These are phyloP conservation scores for Tylopilus orsonianus DNA, from an alignment of 1,284 basidiomycete genomes.

Conservation along the genomic window DNA sequence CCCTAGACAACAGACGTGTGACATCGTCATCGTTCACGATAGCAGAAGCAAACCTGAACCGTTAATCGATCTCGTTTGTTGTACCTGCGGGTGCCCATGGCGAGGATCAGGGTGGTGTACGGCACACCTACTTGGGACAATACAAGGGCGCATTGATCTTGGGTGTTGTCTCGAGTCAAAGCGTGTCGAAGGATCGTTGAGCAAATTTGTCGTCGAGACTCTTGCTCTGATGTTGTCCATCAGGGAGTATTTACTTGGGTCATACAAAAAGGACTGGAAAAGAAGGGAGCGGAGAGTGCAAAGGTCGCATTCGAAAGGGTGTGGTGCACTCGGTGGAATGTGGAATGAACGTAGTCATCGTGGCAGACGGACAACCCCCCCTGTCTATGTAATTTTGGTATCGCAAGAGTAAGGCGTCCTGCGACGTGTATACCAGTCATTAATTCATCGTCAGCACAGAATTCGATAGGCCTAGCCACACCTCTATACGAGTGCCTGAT, in stretches of 20 bases:
- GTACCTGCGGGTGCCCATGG: no score
- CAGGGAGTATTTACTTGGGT: neutral
- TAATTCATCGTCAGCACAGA: neutral
- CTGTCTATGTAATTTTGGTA: neutral
- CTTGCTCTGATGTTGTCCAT: neutral
- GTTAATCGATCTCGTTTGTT: no score
- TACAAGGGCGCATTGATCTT: no score
- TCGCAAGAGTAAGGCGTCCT: neutral
- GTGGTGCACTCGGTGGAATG: no score
- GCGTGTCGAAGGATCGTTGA: no score
- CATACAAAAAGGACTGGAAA: neutral
- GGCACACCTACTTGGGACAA: no score
- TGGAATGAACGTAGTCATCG: slow-evolving; percentile 2
- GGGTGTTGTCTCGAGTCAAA: no score
- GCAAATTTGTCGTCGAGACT: neutral
- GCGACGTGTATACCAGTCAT: neutral
- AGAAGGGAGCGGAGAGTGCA: neutral
- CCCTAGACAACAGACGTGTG: no score
- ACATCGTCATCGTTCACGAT: no score
- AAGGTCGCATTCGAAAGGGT: neutral
- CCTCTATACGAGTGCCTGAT: no score
- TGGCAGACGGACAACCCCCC: neutral
- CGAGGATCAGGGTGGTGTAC: no score
- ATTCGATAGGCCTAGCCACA: neutral
- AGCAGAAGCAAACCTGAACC: no score